Conservation (phyloP, 139 green algal genomes). For the Chlamydomonas sphaeroides region DNA sequence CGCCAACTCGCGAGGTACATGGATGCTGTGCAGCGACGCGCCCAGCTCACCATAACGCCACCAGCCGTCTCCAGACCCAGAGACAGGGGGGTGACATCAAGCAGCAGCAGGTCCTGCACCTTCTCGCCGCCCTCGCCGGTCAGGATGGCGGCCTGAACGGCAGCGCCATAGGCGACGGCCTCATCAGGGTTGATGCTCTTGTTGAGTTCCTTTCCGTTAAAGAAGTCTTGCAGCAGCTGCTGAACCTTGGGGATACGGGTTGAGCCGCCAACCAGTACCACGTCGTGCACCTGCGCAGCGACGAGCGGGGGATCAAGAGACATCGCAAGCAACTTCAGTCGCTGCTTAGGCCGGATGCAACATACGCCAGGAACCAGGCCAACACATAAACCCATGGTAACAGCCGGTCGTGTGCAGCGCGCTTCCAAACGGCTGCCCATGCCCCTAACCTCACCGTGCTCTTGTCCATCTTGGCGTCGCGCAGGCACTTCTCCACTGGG, state of each 20-base stretch:
- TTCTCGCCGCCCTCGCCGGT: conserved; percentile 91
- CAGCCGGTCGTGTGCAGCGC: too few relatives aligned
- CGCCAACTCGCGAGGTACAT: background rate
- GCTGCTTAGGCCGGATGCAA: too few relatives aligned
- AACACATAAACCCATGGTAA: too few relatives aligned
- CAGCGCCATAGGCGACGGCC: conserved; percentile 97
- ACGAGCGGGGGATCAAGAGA: too few relatives aligned
- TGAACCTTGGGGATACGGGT: conserved; percentile 99
- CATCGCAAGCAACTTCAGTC: too few relatives aligned
- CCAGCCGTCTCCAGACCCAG: conserved; percentile 95
- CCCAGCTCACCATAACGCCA: conserved; percentile 47
- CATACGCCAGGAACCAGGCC: too few relatives aligned
- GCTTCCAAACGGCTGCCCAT: too few relatives aligned
- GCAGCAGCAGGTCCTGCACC: conserved; percentile 98
- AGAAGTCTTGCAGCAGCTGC: conserved; percentile 97
- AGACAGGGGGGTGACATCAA: conserved; percentile 96
- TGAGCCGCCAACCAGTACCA: conserved; percentile 95
- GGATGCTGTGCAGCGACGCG: background rate
- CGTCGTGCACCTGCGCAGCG: conserved; percentile 85
- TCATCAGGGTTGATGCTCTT: conserved; percentile 99
- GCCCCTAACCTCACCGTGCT: conserved; percentile 4
- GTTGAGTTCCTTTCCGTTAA: conserved; percentile 99
- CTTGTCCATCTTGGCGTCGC: conserved; percentile 95
- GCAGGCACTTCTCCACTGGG: conserved; percentile 94
- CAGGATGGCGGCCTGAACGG: conserved; percentile 97